Percentiles rank a stretch among this genome's conserved stretches.
Evolutionary conservation across 139 green algal genomes (phyloP).

Genomic region (Chlorella sp.): DNA sequence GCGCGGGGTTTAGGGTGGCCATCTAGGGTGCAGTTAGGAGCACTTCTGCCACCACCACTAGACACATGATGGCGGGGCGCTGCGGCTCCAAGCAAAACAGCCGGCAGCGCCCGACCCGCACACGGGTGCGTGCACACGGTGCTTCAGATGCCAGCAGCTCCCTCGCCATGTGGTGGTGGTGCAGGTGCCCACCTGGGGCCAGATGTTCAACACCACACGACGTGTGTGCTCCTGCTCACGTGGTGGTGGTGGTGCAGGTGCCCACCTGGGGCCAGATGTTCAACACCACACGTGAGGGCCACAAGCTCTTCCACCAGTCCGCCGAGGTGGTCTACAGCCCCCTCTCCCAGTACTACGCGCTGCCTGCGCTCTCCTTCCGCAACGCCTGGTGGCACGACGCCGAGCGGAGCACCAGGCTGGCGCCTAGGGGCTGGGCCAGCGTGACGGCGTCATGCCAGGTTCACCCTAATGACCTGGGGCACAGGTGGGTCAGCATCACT

Average conservation of each 20-base stretch:
- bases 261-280: conserved; percentile 2
- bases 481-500: conserved; percentile 3
- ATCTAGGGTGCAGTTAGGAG: not conserved
- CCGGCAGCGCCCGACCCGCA: too few relatives aligned
- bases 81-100: not conserved
- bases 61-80: not conserved
- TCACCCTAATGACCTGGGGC: conserved; percentile 17
- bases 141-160: too few relatives aligned
- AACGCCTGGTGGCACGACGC: conserved; percentile 26
- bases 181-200: conserved; percentile 5
- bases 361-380: conserved; percentile 29
- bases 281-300: not conserved
- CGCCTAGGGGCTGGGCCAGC: conserved; percentile 4
- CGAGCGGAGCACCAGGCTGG: not conserved
- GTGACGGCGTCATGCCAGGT: not conserved
- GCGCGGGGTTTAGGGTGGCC: too few relatives aligned
- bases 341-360: conserved; percentile 27
- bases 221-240: too few relatives aligned
- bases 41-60: not conserved
- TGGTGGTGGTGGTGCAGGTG: too few relatives aligned
- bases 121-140: too few relatives aligned
- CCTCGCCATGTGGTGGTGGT: too few relatives aligned
- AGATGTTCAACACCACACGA: not conserved
- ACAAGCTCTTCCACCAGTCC: not conserved
- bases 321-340: conserved; percentile 4